These are phyloP conservation scores for Bipolaris cookei DNA, from an alignment of 2,329 filamentous ascomycete genomes.

Conservation along the genomic window DNA sequence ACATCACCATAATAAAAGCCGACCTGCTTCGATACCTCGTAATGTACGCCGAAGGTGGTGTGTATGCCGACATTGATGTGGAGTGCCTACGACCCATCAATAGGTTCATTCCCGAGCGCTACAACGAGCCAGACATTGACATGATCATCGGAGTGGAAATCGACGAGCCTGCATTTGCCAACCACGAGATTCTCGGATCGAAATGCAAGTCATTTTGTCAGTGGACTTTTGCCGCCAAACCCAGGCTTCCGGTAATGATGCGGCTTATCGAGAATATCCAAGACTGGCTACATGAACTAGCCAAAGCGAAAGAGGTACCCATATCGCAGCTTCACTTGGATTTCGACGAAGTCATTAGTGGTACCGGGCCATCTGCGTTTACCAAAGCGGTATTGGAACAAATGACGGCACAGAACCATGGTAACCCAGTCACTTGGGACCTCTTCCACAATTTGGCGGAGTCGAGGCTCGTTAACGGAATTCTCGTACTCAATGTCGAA, in stretches of 20 bases:
- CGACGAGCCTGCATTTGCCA: slow-evolving; percentile 68
- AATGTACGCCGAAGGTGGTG: slow-evolving; percentile 69
- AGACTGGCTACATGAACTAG: slow-evolving; percentile 66
- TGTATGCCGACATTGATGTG: slow-evolving; percentile 67
- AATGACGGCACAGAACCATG: slow-evolving; percentile 60
- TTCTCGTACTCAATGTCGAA: slow-evolving; percentile 72
- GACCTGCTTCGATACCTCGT: slow-evolving; percentile 70
- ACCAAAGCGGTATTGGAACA: slow-evolving; percentile 69
- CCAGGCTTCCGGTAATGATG: slow-evolving; percentile 71
- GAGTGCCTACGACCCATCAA: slow-evolving; percentile 61
- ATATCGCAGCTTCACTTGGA: slow-evolving; percentile 69
- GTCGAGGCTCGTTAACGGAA: slow-evolving; percentile 67
- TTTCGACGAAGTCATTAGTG: slow-evolving; percentile 74
- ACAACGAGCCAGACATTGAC: slow-evolving; percentile 68
- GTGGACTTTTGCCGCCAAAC: slow-evolving; percentile 76
- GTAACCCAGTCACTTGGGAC: slow-evolving; percentile 64
- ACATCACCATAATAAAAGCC: slow-evolving; percentile 69
- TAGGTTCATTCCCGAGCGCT: slow-evolving; percentile 68
- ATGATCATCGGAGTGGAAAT: slow-evolving; percentile 75
- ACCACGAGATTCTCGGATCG: slow-evolving; percentile 69
- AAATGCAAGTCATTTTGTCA: slow-evolving; percentile 76
- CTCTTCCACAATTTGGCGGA: slow-evolving; percentile 70
- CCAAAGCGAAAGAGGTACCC: slow-evolving; percentile 63
- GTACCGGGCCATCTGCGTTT: slow-evolving; percentile 75
- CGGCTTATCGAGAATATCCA: slow-evolving; percentile 72